Percentiles rank a stretch among this genome's conserved stretches.
phyloP scores from a whole-genome alignment of 495 filamentous ascomycete genomes.

The Penicillium longicatenatum region DNA sequence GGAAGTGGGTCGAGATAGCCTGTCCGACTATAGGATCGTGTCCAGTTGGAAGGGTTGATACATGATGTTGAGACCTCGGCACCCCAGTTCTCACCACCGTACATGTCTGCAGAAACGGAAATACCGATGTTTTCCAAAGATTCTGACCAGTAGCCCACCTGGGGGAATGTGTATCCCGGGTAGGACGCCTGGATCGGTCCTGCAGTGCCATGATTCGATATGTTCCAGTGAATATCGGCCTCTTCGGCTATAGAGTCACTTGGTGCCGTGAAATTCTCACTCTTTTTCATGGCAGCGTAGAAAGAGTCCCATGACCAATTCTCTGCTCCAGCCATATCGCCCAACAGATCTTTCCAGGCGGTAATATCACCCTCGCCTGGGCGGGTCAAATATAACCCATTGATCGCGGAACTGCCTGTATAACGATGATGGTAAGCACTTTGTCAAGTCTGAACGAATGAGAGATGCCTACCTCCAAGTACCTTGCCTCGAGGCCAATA shows the following conservation, averaged over 20 bases:
- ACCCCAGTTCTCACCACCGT: constrained; percentile 33
- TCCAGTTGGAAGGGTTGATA: constrained; percentile 40
- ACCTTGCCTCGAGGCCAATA: constrained; percentile 40
- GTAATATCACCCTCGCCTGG: constrained; percentile 35
- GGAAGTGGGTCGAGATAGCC: constrained; percentile 47
- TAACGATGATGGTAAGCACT: constrained; percentile 2
- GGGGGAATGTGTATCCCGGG: constrained; percentile 41
- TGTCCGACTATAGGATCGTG: constrained; percentile 34
- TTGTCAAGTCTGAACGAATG: too few relatives aligned
- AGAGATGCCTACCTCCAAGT: constrained; percentile 35
- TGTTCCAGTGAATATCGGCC: constrained; percentile 43
- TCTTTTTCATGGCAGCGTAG: constrained; percentile 39
- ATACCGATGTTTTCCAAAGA: constrained; percentile 30
- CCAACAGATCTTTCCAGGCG: constrained; percentile 36
- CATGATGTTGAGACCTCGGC: constrained; percentile 35
- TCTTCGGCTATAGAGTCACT: constrained; percentile 33
- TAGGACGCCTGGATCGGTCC: constrained; percentile 55
- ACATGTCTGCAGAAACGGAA: constrained; percentile 29
- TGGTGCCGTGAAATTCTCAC: constrained; percentile 45
- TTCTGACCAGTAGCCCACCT: constrained; percentile 33
- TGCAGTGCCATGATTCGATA: constrained; percentile 32
- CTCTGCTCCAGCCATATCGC: constrained; percentile 35
- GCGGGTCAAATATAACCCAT: constrained; percentile 38
- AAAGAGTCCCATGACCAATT: constrained; percentile 38
- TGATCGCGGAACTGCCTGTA: constrained; percentile 39